Evolutionary conservation across 2,329 filamentous ascomycete genomes (phyloP).

Genomic region (Fusarium oligoseptatum): DNA sequence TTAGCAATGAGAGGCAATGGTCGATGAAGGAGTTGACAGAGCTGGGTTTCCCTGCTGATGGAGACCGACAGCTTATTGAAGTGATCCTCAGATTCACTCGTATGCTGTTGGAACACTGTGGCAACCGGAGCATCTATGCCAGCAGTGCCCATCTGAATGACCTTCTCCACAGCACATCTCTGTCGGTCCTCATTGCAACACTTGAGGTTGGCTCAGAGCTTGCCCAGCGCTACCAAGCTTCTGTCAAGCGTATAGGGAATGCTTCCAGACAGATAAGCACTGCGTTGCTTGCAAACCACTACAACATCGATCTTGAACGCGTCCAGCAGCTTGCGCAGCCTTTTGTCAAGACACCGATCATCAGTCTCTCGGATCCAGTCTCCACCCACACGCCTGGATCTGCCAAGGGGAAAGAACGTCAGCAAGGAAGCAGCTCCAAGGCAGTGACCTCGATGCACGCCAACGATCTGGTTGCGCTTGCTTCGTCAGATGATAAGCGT

Average conservation of each 20-base stretch:
- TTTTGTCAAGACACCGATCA: slow-evolving; percentile 79
- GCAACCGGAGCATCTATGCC: slow-evolving; percentile 94
- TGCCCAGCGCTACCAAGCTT: slow-evolving; percentile 92
- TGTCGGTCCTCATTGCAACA: slow-evolving; percentile 81
- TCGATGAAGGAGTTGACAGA: slow-evolving; percentile 62
- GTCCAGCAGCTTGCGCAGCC: slow-evolving; percentile 87
- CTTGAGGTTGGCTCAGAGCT: slow-evolving; percentile 87
- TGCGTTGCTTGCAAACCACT: slow-evolving; percentile 86
- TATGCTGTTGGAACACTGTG: slow-evolving; percentile 92
- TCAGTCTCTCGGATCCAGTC: slow-evolving; percentile 65
- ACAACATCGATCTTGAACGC: slow-evolving; percentile 81
- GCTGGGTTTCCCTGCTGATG: slow-evolving; percentile 78
- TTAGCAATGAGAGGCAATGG: slow-evolving; percentile 63
- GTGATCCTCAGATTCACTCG: slow-evolving; percentile 86
- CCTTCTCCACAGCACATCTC: slow-evolving; percentile 87
- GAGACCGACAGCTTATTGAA: slow-evolving; percentile 85
- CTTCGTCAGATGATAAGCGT: slow-evolving; percentile 67
- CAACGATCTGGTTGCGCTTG: slow-evolving; percentile 85
- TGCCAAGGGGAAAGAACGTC: slow-evolving; percentile 83
- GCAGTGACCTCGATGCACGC: slow-evolving; percentile 75
- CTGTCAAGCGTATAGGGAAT: slow-evolving; percentile 81
- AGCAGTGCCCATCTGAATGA: slow-evolving; percentile 93
- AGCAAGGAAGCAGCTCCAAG: slow-evolving; percentile 55
- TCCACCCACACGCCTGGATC: slow-evolving; percentile 68
- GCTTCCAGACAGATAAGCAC: slow-evolving; percentile 76